Base-by-base conservation (phyloP, 768 basidiomycete species). In the Lyophyllum shimeji region DNA sequence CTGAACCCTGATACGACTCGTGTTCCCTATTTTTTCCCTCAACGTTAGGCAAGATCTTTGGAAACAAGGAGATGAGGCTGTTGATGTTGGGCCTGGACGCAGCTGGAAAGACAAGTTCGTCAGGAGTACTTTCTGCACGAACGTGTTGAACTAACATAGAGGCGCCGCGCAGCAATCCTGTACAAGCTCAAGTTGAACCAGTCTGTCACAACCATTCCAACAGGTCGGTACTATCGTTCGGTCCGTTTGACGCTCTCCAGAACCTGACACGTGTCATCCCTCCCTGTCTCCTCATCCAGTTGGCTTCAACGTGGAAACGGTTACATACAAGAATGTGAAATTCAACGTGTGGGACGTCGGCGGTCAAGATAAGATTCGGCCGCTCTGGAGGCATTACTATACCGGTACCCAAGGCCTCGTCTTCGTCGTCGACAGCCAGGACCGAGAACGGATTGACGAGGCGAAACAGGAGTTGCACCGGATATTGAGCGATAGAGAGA, bases 171-270 rank as follows among this genome's bases (percentile, higher is more conserved):
- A 98, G 96, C 96, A 44, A 98, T 98, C 69, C 84, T 98, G 46
- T 98, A 98, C 82, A 98, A 98, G 72, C 87, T 98, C 74, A 98
- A 98, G 77, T 77, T 98, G 71, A 97, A 98, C 75, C 95, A 98
- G 75, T 95, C 93, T 48, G 96, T 98, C 56, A 98, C 96, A 20
- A 98, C 96, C 20, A 98, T 98, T 68, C 96, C 96, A 57, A 98
- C 96, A 56, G 93, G 93, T 89, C 49, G 52, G 82, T 71, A 46
- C 33, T 47, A 21, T 7, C 12, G 7, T 45, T 33, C 29, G 18
- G 33, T 4, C 12, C 18, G 25, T 44, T 29, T 15, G 31, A 37
- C 40, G 29, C 18, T n/a, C 8, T 34, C 11, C 43, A 37, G 50
- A 57, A 34, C 42, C 33, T 49, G 43, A 48, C 57, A 53, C 40